Conservation (phyloP, 2,329 filamentous ascomycete genomes). For the Penicillium crustosum region DNA sequence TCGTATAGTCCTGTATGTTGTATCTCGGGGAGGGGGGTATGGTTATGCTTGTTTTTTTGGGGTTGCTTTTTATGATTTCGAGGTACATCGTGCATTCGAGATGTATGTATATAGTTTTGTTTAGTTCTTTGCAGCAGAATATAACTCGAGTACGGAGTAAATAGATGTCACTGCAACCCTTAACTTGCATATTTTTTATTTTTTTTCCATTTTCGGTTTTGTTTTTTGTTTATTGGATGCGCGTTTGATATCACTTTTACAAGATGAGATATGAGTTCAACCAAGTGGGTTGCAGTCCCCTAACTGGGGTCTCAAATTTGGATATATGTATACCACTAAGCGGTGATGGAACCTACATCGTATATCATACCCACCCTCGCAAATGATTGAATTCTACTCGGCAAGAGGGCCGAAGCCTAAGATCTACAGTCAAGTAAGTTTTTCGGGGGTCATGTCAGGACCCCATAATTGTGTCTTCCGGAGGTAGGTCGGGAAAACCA, state of each 20-base stretch:
- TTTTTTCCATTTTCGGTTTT: too few relatives aligned
- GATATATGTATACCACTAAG: not conserved
- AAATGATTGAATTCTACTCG: not conserved
- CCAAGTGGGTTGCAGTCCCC: not conserved
- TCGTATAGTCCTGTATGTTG: not conserved
- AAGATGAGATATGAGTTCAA: slow-evolving; percentile 1
- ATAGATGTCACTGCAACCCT: not conserved
- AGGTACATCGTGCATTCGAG: not conserved
- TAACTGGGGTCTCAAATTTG: not conserved
- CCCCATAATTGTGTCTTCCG: slow-evolving; percentile 1
- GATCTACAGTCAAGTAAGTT: slow-evolving; percentile 1
- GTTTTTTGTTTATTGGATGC: not conserved
- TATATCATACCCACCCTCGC: not conserved
- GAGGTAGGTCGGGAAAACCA: not conserved
- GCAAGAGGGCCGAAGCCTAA: not conserved
- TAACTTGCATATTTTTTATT: not conserved
- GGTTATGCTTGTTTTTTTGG: not conserved
- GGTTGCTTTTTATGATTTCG: not conserved
- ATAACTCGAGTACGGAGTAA: not conserved
- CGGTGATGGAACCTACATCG: not conserved
- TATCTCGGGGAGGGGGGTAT: not conserved
- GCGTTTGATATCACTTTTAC: not conserved
- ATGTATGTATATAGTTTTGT: not conserved
- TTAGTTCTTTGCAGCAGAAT: not conserved
- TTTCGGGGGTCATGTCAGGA: slow-evolving; percentile 1